A percentile compares a stretch with the other conserved stretches of the same genome.
phyloP scores from a whole-genome alignment of 352 stramenopile genomes.

The Phytophthora multivora region DNA sequence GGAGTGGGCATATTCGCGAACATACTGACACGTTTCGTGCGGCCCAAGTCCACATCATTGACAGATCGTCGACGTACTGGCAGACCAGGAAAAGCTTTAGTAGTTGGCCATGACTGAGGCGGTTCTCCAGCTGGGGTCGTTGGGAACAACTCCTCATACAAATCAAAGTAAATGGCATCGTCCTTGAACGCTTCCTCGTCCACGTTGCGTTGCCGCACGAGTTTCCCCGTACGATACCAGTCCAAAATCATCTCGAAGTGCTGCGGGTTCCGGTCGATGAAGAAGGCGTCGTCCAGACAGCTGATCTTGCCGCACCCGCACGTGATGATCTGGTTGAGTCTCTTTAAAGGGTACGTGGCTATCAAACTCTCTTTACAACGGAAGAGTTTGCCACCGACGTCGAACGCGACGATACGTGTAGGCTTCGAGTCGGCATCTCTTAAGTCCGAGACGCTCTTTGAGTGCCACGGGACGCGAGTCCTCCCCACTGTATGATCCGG shows the following conservation, averaged over 20 bases:
- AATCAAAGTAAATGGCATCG: slow-evolving; percentile 73
- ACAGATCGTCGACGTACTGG: slow-evolving; percentile 30
- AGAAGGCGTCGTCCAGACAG: slow-evolving; percentile 56
- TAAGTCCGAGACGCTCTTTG: slow-evolving; percentile 32
- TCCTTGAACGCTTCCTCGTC: slow-evolving; percentile 53
- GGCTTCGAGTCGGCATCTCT: slow-evolving; percentile 9
- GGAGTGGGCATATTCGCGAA: slow-evolving; percentile 32
- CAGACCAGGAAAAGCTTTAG: slow-evolving; percentile 9
- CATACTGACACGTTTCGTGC: slow-evolving; percentile 36
- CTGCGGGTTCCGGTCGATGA: slow-evolving; percentile 74
- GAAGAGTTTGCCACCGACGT: slow-evolving; percentile 74
- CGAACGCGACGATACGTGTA: slow-evolving; percentile 45
- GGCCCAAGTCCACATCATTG: slow-evolving; percentile 34
- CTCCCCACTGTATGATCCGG: slow-evolving; percentile 27
- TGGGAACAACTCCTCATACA: slow-evolving; percentile 63
- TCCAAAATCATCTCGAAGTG: slow-evolving; percentile 79
- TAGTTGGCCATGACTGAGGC: slow-evolving; percentile 18
- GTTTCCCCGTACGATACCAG: slow-evolving; percentile 70
- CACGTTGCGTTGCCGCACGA: slow-evolving; percentile 45
- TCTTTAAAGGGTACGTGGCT: slow-evolving; percentile 60
- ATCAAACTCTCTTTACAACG: slow-evolving; percentile 70
- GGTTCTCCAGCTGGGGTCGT: slow-evolving; percentile 10
- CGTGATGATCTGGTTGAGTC: slow-evolving; percentile 61
- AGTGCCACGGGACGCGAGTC: slow-evolving; percentile 36
- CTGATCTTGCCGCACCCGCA: slow-evolving; percentile 56